Percentiles rank a stretch among this genome's conserved stretches.
These are phyloP conservation scores for Castanopsis chinensis DNA, from an alignment of 306 rosid genomes.

Conservation along the genomic window DNA sequence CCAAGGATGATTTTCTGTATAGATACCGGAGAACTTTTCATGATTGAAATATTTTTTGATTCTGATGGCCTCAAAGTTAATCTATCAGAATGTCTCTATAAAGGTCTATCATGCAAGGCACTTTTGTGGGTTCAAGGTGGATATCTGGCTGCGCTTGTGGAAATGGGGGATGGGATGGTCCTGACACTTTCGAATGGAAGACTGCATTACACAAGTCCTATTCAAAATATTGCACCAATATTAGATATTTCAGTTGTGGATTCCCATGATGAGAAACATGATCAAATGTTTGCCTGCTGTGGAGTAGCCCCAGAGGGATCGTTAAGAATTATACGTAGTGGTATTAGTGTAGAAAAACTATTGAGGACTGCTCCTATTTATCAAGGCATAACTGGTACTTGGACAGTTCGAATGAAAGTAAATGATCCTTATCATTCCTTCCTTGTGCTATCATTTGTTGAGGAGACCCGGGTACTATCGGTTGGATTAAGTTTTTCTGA, in stretches of 20 bases:
- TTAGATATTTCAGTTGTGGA: conserved; percentile 83
- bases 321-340: conserved; percentile 79
- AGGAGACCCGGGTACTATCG: conserved; percentile 89
- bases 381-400: conserved; percentile 84
- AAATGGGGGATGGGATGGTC: conserved; percentile 95
- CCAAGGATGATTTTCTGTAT: conserved; percentile 70
- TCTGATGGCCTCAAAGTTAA: conserved; percentile 55
- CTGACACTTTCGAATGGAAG: conserved; percentile 74
- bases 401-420: conserved; percentile 82
- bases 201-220: conserved; percentile 56
- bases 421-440: conserved; percentile 73
- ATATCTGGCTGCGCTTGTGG: conserved; percentile 75
- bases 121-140: conserved; percentile 91
- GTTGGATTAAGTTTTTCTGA: conserved; percentile 95
- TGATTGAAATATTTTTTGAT: conserved; percentile 66
- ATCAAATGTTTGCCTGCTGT: conserved; percentile 92
- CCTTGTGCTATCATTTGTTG: conserved; percentile 89
- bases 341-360: conserved; percentile 77
- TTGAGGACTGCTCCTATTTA: conserved; percentile 75
- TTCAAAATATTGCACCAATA: conserved; percentile 86
- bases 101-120: conserved; percentile 71
- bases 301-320: conserved; percentile 96
- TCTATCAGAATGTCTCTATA: conserved; percentile 84
- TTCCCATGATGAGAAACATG: conserved; percentile 84
- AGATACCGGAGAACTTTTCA: conserved; percentile 83